Evolutionary conservation across 176 grass and related monocot species (phyloP), one percentile per base, ranked within the genome.

Genomic region (Panicum miliaceum): DNA sequence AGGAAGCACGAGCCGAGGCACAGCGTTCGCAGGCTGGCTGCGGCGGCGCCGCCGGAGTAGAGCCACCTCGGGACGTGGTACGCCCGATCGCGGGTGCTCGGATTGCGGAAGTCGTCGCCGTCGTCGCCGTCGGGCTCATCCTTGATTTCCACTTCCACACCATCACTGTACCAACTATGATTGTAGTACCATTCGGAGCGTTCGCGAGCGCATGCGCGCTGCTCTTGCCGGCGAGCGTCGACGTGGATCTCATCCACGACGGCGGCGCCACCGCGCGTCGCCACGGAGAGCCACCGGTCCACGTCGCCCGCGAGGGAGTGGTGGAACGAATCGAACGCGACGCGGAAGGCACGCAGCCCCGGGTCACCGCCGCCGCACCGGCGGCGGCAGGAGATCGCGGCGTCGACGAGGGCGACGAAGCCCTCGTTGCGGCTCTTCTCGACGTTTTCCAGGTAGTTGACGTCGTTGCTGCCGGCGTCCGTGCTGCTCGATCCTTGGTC

Each of bases 1-100:
- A 73, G 71, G 46, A 73, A 34, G 71, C 71, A 73, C 14, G 71
- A 73, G 26, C 26, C 46, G 71, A 73, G 71, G 7, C 46, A 34
- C 26, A 73, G 46, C 26, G 5, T 73, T 4, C 26, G 71, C 45
- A 73, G 0, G n/a, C n/a, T n/a, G 71, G 7, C 15, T 3, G 43
- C n/a, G 12, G n/a, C 14, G 12, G 43, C 4, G 0, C 0, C 6
- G 13, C 1, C 19, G 23, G 71, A 8, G 71, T 9, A 34, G 26
- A 73, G 25, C 71, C 47, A 8, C 7, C 46, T 73, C 43, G 71
- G 71, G 13, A 52, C 7, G 6, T 0, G 46, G 26, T 73, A 73
- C 15, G 71, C 71, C 1, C 23, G 14, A 25, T 73, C 69, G 2
- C 43, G 69, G 14, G 8, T 34, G 0, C 2, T 34, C 13, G 23